Conservation (phyloP, 345 rosid genomes). For the Bruguiera gymnorhiza region DNA sequence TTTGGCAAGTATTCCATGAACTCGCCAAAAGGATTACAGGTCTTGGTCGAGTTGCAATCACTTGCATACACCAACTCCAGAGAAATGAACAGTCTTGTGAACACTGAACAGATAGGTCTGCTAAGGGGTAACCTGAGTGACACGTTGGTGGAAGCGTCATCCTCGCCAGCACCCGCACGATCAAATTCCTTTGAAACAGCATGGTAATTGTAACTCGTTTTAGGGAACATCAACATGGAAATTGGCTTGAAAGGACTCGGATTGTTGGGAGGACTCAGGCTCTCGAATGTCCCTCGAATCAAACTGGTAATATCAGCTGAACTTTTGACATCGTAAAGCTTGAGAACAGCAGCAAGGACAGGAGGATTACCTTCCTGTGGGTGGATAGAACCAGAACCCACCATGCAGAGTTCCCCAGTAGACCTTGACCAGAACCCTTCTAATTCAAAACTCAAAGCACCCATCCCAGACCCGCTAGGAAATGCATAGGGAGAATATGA, state of each 20-base stretch:
- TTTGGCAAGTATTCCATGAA: slow-evolving; percentile 20
- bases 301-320: slow-evolving; percentile 23
- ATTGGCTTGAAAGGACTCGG: slow-evolving; percentile 20
- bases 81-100: neutral
- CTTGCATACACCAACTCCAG: slow-evolving; percentile 21
- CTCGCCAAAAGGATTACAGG: slow-evolving; percentile 24
- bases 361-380: slow-evolving; percentile 13
- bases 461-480: neutral
- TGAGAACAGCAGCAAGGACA: slow-evolving; percentile 21
- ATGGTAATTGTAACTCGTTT: slow-evolving; percentile 19
- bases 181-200: slow-evolving; percentile 2
- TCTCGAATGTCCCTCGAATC: slow-evolving; percentile 22
- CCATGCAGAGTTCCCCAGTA: slow-evolving; percentile 37
- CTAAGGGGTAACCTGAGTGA: slow-evolving; percentile 16
- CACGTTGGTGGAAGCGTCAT: neutral
- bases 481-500: slow-evolving; percentile 1
- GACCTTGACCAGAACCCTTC: slow-evolving; percentile 37
- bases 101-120: slow-evolving; percentile 18
- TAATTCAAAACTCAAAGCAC: slow-evolving; percentile 21
- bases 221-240: slow-evolving; percentile 30
- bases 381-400: slow-evolving; percentile 24
- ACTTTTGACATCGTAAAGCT: slow-evolving; percentile 19
- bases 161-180: slow-evolving; percentile 3
- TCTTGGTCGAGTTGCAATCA: slow-evolving; percentile 13
- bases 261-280: slow-evolving; percentile 17